A percentile compares a stretch with the other conserved stretches of the same genome.
Conservation (phyloP, 2,329 filamentous ascomycete species). For the Scolecobasidium constrictum region DNA sequence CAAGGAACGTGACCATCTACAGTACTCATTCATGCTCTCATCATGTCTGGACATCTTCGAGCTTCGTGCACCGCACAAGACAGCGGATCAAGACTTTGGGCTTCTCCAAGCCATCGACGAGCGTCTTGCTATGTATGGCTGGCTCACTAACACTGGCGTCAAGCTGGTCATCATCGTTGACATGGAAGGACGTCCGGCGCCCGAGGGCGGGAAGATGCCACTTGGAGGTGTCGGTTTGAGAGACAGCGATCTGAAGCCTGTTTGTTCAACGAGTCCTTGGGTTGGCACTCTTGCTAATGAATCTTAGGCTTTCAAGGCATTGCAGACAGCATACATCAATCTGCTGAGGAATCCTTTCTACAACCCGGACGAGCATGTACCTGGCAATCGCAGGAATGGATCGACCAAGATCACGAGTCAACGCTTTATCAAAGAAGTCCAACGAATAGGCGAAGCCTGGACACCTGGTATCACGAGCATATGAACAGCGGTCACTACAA, state of each 20-base stretch:
- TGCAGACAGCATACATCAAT: constrained; percentile 85
- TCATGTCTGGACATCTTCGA: constrained; percentile 91
- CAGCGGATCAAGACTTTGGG: constrained; percentile 73
- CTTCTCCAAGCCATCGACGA: constrained; percentile 91
- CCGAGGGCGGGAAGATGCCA: constrained; percentile 1
- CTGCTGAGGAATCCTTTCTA: constrained; percentile 93
- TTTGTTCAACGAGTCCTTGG: constrained; percentile 27
- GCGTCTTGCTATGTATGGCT: constrained; percentile 85
- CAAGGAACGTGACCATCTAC: constrained; percentile 66
- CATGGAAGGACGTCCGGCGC: constrained; percentile 60
- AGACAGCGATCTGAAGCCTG: constrained; percentile 80
- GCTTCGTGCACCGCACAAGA: constrained; percentile 63
- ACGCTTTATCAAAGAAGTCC: constrained; percentile 71
- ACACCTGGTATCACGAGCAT: constrained; percentile 57
- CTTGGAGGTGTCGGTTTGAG: constrained; percentile 52
- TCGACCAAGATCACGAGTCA: constrained; percentile 66
- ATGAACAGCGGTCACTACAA: constrained; percentile 29
- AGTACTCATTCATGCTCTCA: constrained; percentile 85
- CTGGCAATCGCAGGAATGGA: constrained; percentile 30
- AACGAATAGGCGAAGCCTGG: constrained; percentile 78
- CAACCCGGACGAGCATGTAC: constrained; percentile 68
- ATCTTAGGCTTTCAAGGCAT: constrained; percentile 65
- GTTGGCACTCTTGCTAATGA: background rate
- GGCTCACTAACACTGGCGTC: constrained; percentile 90
- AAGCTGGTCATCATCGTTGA: constrained; percentile 87